Conservation (phyloP, 495 filamentous ascomycete genomes). For the Tuber aestivum region DNA sequence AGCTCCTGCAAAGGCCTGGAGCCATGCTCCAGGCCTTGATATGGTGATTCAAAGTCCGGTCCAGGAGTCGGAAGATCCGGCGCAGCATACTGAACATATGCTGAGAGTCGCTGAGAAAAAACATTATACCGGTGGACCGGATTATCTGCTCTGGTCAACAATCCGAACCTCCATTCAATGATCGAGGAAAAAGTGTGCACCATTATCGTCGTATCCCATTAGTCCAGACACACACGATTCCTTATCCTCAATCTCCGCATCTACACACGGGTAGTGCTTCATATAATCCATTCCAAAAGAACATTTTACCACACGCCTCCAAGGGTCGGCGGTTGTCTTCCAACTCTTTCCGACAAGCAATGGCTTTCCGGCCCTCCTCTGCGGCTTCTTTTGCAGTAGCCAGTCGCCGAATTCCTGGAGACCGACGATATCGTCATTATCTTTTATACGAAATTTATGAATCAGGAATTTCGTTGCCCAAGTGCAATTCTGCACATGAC, state of each 20-base stretch:
- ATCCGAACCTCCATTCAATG: background rate
- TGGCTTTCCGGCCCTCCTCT: conserved; percentile 49
- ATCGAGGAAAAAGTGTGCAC: conserved; percentile 16
- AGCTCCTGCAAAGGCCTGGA: conserved; percentile 33
- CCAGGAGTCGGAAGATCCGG: conserved; percentile 34
- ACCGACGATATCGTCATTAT: conserved; percentile 47
- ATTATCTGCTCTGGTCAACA: conserved; percentile 22
- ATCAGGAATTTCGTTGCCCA: conserved; percentile 52
- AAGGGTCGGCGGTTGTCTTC: conserved; percentile 51
- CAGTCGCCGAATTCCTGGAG: conserved; percentile 49
- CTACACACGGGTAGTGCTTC: conserved; percentile 43
- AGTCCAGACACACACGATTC: conserved; percentile 49
- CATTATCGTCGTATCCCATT: conserved; percentile 49
- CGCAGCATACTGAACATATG: conserved; percentile 45
- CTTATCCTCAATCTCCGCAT: conserved; percentile 27
- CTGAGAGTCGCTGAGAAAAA: conserved; percentile 36
- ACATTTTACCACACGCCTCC: conserved; percentile 49
- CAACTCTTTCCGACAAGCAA: conserved; percentile 50
- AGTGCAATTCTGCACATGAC: conserved; percentile 52
- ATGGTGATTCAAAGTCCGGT: conserved; percentile 35
- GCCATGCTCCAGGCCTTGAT: conserved; percentile 10
- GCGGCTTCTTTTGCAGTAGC: conserved; percentile 48
- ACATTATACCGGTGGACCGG: conserved; percentile 36
- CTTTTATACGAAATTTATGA: conserved; percentile 52
- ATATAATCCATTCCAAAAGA: conserved; percentile 54